Conservation (phyloP, 2,329 filamentous ascomycete species). For the Nemania sp. region DNA sequence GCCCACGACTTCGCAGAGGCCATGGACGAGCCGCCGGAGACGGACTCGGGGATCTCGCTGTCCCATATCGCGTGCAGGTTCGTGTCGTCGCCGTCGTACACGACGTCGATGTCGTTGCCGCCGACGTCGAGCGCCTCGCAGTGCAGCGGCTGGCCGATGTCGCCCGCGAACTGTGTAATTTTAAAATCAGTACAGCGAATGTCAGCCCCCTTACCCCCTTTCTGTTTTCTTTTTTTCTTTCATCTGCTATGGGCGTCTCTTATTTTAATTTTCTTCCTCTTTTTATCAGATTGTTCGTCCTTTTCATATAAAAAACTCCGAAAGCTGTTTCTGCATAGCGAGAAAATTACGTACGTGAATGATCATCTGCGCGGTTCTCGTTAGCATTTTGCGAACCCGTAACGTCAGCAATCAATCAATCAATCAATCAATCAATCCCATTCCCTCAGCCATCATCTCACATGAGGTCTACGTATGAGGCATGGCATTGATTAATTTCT, state of each 20-base stretch:
- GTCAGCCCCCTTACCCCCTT: not conserved
- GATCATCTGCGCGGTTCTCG: constrained; percentile 34
- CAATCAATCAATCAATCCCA: not conserved
- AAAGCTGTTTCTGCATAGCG: too few species aligned
- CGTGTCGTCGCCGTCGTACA: constrained; percentile 53
- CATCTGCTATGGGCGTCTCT: too few species aligned
- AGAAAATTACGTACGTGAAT: constrained; percentile 37
- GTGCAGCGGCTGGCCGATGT: constrained; percentile 61
- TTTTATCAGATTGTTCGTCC: too few species aligned
- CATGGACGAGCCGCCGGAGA: constrained; percentile 44
- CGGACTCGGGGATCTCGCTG: constrained; percentile 18
- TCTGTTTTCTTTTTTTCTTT: too few species aligned
- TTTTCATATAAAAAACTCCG: too few species aligned
- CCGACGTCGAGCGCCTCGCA: constrained; percentile 57
- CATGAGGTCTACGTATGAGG: too few species aligned
- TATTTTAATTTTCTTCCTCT: not conserved
- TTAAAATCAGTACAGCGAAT: not conserved
- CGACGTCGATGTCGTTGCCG: constrained; percentile 61
- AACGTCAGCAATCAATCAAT: not conserved
- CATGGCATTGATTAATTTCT: too few species aligned
- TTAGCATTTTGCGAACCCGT: not conserved
- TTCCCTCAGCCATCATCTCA: not conserved
- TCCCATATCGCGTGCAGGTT: constrained; percentile 57
- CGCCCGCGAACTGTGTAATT: constrained; percentile 51
- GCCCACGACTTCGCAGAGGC: constrained; percentile 48